Evolutionary conservation across 2,329 filamentous ascomycete species (phyloP), one percentile per base, ranked within the genome.

Genomic region (Dryadomyces sulphureus): DNA sequence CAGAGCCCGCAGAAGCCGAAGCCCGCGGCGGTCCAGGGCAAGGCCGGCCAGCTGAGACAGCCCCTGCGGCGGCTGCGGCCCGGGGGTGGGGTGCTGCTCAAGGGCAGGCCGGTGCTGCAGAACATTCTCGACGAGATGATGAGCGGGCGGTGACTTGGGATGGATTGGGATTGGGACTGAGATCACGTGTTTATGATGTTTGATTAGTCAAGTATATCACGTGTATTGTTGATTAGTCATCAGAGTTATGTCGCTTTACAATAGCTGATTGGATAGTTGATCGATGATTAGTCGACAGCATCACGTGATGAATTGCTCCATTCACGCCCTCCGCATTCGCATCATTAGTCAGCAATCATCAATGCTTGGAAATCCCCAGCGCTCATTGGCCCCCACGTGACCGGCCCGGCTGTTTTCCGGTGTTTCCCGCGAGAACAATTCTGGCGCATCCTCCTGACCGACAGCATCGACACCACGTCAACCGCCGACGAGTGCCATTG

Each of bases 81-180:
- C 40, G 77, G 79, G 0, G 72, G 73, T 44, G 75, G 72, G 52
- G 69, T 72, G 27, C 63, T 90, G 48, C 61, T 87, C 53, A 79
- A 76, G 48, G 77, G 73, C 32, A 77, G 78, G 55, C 75, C 78
- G 32, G 71, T 93, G 46, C 68, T 89, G 57, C 75, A 76, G 57
- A 82, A 90, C 67, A 79, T 94, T 52, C 68, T 88, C 54, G 86
- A 92, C 62, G 84, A 88, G 52, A 67, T 78, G 63, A 70, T 59
- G 52, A 27, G 38, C 6, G 27, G 27, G 8, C 16, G 25, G 9
- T 32, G 17, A 32, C 9, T 7, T 7, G 11, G 3, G 27, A 14
- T 12, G 5, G 4, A 5, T 14, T 12, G 34, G 17, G 5, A 4
- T n/a, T 36, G n/a, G 34, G 34, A 36, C 17, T 36, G 34, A 35